phyloP scores from a whole-genome alignment of 179 eudicot genomes.

The Silene coronaria region DNA sequence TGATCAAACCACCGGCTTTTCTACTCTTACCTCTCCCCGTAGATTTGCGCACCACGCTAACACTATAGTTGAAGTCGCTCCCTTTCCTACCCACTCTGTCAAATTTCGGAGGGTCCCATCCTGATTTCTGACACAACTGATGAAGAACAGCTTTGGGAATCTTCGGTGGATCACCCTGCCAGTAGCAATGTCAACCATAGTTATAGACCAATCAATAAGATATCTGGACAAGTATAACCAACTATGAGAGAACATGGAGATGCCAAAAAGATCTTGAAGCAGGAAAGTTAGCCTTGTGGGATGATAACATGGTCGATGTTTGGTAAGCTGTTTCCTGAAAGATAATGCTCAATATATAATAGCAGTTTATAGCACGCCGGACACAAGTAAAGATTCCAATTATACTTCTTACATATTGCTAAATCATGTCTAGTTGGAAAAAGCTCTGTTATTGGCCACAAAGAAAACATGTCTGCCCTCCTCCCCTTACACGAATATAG shows the following conservation, averaged over 20 bases:
- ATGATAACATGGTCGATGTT: neutral
- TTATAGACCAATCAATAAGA: slow-evolving; percentile 4
- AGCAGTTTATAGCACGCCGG: neutral
- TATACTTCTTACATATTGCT: neutral
- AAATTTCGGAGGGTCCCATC: slow-evolving; percentile 92
- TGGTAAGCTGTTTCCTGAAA: slow-evolving; percentile 10
- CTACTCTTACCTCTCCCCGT: slow-evolving; percentile 94
- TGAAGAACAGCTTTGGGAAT: slow-evolving; percentile 94
- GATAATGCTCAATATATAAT: neutral
- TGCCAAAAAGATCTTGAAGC: neutral
- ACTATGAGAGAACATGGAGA: neutral
- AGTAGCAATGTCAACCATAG: neutral
- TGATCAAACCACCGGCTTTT: slow-evolving; percentile 84
- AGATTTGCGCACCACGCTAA: slow-evolving; percentile 78
- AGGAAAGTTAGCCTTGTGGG: neutral
- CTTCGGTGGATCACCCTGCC: slow-evolving; percentile 75
- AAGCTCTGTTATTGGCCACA: neutral
- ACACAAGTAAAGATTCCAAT: neutral
- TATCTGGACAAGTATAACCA: neutral
- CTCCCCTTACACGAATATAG: neutral
- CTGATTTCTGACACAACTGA: slow-evolving; percentile 84
- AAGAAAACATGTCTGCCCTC: neutral
- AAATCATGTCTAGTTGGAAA: neutral
- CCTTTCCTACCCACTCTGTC: slow-evolving; percentile 54
- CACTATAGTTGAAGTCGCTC: slow-evolving; percentile 47